These are phyloP conservation scores for Zymoseptoria passerinii DNA, from an alignment of 2,329 filamentous ascomycete genomes.

Conservation along the genomic window DNA sequence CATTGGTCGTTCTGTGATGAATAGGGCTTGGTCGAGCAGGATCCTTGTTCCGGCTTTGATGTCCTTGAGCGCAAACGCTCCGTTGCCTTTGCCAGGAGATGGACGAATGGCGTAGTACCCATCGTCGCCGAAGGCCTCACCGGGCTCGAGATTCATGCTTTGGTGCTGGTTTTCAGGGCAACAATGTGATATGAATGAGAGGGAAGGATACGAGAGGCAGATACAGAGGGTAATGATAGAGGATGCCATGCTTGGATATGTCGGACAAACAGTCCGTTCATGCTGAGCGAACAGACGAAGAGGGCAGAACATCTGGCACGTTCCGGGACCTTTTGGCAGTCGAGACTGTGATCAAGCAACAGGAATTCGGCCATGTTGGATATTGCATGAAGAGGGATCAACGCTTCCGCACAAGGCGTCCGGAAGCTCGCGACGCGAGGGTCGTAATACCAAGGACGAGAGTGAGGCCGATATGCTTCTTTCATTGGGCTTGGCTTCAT, in stretches of 20 bases:
- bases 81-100: neutral
- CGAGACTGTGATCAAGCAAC: neutral
- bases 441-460: too few species aligned
- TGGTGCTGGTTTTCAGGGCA: neutral
- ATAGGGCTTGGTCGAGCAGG: slow-evolving; percentile 1
- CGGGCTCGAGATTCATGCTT: neutral
- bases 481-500: too few species aligned
- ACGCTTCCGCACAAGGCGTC: too few species aligned
- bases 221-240: neutral
- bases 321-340: neutral
- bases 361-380: too few species aligned
- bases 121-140: neutral
- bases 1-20: neutral
- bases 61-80: slow-evolving; percentile 2
- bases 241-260: neutral
- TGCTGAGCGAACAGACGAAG: neutral
- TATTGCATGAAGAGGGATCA: too few species aligned
- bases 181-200: neutral
- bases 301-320: neutral
- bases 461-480: too few species aligned
- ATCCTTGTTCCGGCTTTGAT: slow-evolving; percentile 4
- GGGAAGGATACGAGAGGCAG: neutral
- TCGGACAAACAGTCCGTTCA: neutral
- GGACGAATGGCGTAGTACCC: slow-evolving; percentile 1
- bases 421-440: too few species aligned